Conservation (phyloP, 2,329 filamentous ascomycete species). For the Atkinsonella hypoxylon region DNA sequence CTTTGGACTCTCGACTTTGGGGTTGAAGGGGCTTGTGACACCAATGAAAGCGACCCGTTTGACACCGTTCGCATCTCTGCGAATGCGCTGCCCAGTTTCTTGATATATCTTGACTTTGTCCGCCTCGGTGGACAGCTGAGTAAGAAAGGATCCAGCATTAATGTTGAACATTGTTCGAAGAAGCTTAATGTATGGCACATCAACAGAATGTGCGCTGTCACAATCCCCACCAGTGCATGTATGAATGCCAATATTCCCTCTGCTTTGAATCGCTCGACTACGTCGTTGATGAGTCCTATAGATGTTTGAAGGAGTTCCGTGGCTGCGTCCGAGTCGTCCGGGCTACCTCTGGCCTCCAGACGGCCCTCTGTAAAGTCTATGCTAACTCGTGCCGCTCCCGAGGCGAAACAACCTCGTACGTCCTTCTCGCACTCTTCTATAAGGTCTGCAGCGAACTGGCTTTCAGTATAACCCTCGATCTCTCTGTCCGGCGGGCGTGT, state of each 20-base stretch:
- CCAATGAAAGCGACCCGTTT: constrained; percentile 10
- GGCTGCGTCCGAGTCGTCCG: constrained; percentile 5
- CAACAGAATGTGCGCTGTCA: constrained; percentile 6
- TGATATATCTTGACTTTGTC: constrained; percentile 6
- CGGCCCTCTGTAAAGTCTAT: constrained; percentile 10
- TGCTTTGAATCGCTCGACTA: constrained; percentile 6
- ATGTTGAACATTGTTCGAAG: constrained; percentile 6
- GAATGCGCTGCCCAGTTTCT: constrained; percentile 6
- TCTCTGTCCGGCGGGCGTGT: constrained; percentile 5
- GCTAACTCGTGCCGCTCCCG: constrained; percentile 7
- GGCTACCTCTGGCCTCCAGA: constrained; percentile 6
- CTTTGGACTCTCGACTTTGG: constrained; percentile 6
- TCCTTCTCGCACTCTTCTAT: constrained; percentile 9
- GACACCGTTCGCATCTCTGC: constrained; percentile 7
- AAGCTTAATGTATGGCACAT: constrained; percentile 6
- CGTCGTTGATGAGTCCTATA: constrained; percentile 6
- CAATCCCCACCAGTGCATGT: constrained; percentile 10
- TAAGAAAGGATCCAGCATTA: constrained; percentile 9
- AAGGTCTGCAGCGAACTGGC: constrained; percentile 6
- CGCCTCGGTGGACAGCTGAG: constrained; percentile 7
- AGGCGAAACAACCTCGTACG: constrained; percentile 7
- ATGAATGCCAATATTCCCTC: constrained; percentile 8
- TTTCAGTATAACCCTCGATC: constrained; percentile 6
- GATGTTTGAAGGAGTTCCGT: constrained; percentile 5
- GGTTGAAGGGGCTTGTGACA: constrained; percentile 7